A percentile compares a stretch with the other conserved stretches of the same genome.
phyloP scores from a whole-genome alignment of 2,329 filamentous ascomycete species.

The Amauroascus verrucosus region DNA sequence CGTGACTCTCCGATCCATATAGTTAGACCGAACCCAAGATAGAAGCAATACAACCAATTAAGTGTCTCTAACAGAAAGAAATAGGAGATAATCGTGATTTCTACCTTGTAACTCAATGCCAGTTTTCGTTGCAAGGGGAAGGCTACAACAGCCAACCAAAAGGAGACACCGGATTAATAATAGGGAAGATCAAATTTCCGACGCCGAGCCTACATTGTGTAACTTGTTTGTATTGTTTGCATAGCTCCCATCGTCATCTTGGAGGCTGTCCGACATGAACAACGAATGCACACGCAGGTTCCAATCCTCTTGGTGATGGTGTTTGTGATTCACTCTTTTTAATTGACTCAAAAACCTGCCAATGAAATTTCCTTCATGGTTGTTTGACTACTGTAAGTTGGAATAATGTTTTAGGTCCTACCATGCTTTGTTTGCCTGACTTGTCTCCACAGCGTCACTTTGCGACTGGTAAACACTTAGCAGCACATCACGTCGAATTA shows the following conservation, averaged over 20 bases:
- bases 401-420: not conserved
- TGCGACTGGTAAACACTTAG: not conserved
- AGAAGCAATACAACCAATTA: too few relatives aligned
- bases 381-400: not conserved
- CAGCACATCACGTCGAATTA: not conserved
- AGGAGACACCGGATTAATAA: too few relatives aligned
- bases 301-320: not conserved
- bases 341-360: not conserved
- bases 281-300: not conserved
- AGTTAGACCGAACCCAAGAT: too few relatives aligned
- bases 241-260: not conserved
- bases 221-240: conserved; percentile 1
- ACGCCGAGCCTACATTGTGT: too few relatives aligned
- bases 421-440: not conserved
- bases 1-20: too few relatives aligned
- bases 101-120: too few relatives aligned
- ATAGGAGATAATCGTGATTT: too few relatives aligned
- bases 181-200: too few relatives aligned
- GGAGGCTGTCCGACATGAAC: too few relatives aligned
- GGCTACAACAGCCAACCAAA: too few relatives aligned
- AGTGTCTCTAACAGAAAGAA: too few relatives aligned
- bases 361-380: not conserved
- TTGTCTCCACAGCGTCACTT: not conserved
- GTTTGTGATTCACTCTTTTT: not conserved
- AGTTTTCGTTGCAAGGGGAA: too few relatives aligned